Evolutionary conservation across 768 basidiomycete genomes (phyloP), one percentile per base, ranked within the genome.

Genomic region (Mycena filopes): DNA sequence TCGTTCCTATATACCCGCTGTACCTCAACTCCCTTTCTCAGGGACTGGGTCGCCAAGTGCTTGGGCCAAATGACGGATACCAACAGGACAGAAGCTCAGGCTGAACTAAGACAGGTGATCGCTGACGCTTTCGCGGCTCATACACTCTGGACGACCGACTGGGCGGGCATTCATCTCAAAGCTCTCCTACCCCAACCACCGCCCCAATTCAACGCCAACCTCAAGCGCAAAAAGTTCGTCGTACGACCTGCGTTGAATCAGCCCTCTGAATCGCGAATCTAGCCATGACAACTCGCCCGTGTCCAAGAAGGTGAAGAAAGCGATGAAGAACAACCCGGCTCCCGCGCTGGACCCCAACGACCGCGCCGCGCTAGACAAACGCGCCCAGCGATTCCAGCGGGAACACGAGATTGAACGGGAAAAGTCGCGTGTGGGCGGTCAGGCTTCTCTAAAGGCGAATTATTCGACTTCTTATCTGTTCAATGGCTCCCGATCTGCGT

Each of bases 101-200:
- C 91, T 65, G 98, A 99, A 84, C 81, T 99, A 75, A 96, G 95
- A 87, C 87, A 93, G 89, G 92, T 95, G 86, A 98, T 99, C 78
- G 91, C 93, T 87, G 88, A 95, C 71, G 90, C 95, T 78, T 97
- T 94, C 80, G 84, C 88, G 66, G 84, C 88, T 74, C 89, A 93
- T 75, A 86, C 91, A 1, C 84, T 99, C 26, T 92, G 93, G 88
- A 92, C 93, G n/a, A 97, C 92, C 61, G 95, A 99, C 77, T 99
- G 98, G 98, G 81, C 85, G 12, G 90, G 86, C 33, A 86, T 96
- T 36, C 92, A 97, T 78, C 83, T 99, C 59, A 85, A 94, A 82
- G 92, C 89, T 76, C 76, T 94, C 26, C 67, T 86, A 31, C 88
- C 88, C 15, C 91, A 88, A 72, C 86, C 90, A 20, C 65, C 81